phyloP scores from a whole-genome alignment of 2,329 filamentous ascomycete species.

The Cordyceps fumosorosea region DNA sequence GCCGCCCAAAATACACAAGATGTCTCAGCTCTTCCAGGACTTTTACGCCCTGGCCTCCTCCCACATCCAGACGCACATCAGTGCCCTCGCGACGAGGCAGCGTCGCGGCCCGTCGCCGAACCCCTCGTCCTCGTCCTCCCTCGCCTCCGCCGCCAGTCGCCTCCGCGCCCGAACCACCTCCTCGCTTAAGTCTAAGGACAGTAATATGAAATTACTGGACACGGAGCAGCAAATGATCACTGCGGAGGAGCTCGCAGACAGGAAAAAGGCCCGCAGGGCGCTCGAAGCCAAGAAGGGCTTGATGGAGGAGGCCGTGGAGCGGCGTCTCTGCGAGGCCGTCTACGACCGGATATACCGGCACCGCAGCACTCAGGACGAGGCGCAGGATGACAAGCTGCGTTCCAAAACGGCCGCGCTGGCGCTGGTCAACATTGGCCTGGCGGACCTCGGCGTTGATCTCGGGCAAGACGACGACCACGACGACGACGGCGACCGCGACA shows the following conservation, averaged over 20 bases:
- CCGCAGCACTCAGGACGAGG: constrained; percentile 85
- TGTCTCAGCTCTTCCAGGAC: constrained; percentile 86
- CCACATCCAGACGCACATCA: constrained; percentile 83
- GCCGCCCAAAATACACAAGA: constrained; percentile 74
- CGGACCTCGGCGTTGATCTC: constrained; percentile 75
- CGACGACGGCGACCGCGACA: constrained; percentile 49
- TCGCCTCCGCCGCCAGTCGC: constrained; percentile 49
- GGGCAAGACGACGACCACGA: constrained; percentile 53
- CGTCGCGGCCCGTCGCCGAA: constrained; percentile 59
- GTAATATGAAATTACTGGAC: constrained; percentile 36
- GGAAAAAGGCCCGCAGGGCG: constrained; percentile 69
- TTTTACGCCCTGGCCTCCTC: constrained; percentile 79
- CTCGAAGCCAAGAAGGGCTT: constrained; percentile 70
- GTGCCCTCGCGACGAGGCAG: constrained; percentile 63
- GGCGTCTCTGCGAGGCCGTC: constrained; percentile 74
- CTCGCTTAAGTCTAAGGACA: constrained; percentile 41
- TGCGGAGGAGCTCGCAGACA: constrained; percentile 71
- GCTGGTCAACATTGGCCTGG: constrained; percentile 84
- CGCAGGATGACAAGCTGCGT: constrained; percentile 86
- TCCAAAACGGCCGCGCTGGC: constrained; percentile 88
- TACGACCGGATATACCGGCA: constrained; percentile 90
- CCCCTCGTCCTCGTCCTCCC: constrained; percentile 42
- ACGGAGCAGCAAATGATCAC: constrained; percentile 73
- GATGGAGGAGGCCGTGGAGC: constrained; percentile 87
- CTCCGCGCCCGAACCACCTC: constrained; percentile 46